Evolutionary conservation across 169 alveolate genomes (phyloP), one percentile per base, ranked within the genome.

Genomic region (Plasmodium reichenowi): DNA sequence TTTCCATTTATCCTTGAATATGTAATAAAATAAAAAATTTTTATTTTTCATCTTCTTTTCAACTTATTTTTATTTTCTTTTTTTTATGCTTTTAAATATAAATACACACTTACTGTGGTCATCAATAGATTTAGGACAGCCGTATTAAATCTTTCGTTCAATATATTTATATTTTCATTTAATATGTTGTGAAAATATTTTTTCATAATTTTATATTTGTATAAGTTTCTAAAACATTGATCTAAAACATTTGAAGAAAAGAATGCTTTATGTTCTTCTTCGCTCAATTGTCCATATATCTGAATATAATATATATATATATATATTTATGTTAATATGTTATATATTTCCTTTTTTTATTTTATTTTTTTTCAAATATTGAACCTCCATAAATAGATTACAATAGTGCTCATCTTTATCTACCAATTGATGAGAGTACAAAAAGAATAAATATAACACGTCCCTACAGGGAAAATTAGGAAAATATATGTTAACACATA

Each of bases 361-460:
- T 17, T 56, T 50, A 20, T 50, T 9, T 59, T 15, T 22, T 32
- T 38, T 58, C 48, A 59, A 38, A 45, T 70, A 2, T 29, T 29
- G 38, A 29, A 85, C 91, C 91, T 13, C 60, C 67, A 85, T 70
- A 71, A 26, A 70, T 47, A 70, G 26, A 29, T 85, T 86, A 45
- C 56, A 59, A 71, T 70, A 43, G 7, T 26, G 15, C 20, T 85
- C 87, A 47, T 85, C 32, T 50, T 24, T 70, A 73, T 52, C 47
- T 63, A 85, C 48, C 43, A 85, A 63, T 73, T 85, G 58, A 47
- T 85, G 74, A 29, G 91, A 85, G 43, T 64, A 60, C 13, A 85
- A 1, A 10, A 70, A 71, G 68, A 58, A 70, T 24, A 85, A 59
- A 38, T 85, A 71, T 59, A 70, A 26, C 17, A 85, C 20, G 13